Base-by-base conservation (phyloP, 345 rosid genomes). In the Fremontodendron californicum region DNA sequence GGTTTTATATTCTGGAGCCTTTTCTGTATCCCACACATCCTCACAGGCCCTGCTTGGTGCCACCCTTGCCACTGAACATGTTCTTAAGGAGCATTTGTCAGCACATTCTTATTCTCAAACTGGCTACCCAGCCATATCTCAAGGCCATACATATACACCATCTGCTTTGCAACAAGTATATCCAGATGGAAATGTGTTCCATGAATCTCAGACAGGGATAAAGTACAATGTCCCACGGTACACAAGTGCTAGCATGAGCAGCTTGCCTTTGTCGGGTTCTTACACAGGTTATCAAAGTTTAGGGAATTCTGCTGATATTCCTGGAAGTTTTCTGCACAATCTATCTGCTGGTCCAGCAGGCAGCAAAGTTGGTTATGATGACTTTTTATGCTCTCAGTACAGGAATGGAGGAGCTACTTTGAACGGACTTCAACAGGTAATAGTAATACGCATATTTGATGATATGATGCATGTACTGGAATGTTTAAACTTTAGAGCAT, bases 341-440 rank as follows among this genome's bases (percentile, higher is more conserved):
- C 48, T 71, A 13, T 27, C 84, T 11, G 13, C 75, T 13, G 73
- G 71, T 23, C 57, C 42, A 1, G 13, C 29, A 29, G 77, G 73
- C 46, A 40, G 73, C 51, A 71, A 73, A 45, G 81, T 69, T 39
- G 81, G 75, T 29, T 77, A n/a, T n/a, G n/a, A n/a, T n/a, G n/a
- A n/a, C n/a, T n/a, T n/a, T n/a, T n/a, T n/a, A n/a, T n/a, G n/a
- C 9, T n/a, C 86, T 57, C 78, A 35, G 45, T 63, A 60, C 37
- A 70, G 25, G 58, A 75, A 82, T 31, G 75, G 78, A 71, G 75
- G 75, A 61, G 79, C 74, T 54, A 69, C 66, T 57, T 63, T 62
- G 35, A 9, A 71, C 33, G 57, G 19, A 40, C 69, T 37, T 57
- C 84, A 73, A 35, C 86, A 72, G 87, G 89, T 87, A 81, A 69